phyloP scores from a whole-genome alignment of 2,329 filamentous ascomycete genomes.

The Sarocladium strictum region DNA sequence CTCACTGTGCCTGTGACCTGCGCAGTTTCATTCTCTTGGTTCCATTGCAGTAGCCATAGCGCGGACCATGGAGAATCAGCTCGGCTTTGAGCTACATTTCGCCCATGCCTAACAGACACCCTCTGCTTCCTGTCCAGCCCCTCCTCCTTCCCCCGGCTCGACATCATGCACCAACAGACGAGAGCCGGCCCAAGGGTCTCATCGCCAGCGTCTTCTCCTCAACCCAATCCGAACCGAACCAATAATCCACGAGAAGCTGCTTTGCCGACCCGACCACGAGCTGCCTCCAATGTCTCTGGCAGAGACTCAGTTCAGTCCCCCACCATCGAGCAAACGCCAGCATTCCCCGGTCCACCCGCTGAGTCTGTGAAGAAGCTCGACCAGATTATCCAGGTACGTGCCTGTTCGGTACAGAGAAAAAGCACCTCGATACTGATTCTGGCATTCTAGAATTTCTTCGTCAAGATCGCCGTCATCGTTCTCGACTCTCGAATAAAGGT shows the following conservation, averaged over 20 bases:
- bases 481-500: constrained; percentile 74
- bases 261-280: constrained; percentile 33
- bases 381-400: constrained; percentile 78
- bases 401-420: background rate
- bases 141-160: constrained; percentile 9
- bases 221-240: constrained; percentile 65
- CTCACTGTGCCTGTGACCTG: background rate
- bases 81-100: background rate
- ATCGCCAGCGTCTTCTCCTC: constrained; percentile 66
- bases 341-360: constrained; percentile 45
- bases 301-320: constrained; percentile 40
- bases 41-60: background rate
- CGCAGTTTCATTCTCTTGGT: background rate
- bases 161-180: constrained; percentile 81
- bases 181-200: constrained; percentile 66
- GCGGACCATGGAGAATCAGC: constrained; percentile 8
- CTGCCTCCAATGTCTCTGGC: constrained; percentile 35
- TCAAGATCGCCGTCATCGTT: constrained; percentile 79
- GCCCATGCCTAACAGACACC: constrained; percentile 5
- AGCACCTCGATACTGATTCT: background rate
- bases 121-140: constrained; percentile 4
- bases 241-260: constrained; percentile 66
- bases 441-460: constrained; percentile 71
- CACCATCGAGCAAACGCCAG: constrained; percentile 35
- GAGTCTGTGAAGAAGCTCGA: constrained; percentile 77